Conservation (phyloP, 345 rosid species). For the Brassica carinata region DNA sequence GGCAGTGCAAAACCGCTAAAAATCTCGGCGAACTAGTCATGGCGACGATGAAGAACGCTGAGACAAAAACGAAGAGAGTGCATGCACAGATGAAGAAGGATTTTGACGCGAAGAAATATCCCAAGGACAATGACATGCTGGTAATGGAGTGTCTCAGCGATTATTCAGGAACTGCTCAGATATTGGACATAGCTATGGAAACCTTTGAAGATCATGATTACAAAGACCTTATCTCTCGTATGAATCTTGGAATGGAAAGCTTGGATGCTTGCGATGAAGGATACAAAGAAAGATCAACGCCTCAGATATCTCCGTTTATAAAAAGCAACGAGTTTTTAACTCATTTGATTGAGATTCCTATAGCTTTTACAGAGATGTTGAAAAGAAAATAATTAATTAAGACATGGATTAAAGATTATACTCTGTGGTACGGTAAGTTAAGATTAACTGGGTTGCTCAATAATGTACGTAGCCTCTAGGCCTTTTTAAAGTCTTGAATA, state of each 20-base stretch:
- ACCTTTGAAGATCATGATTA: neutral
- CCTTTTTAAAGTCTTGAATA: neutral
- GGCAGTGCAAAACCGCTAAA: neutral
- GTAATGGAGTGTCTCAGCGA: neutral
- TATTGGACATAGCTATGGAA: neutral
- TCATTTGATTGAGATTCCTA: neutral
- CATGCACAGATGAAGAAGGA: neutral
- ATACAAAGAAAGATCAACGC: neutral
- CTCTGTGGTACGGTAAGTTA: constrained; percentile 1
- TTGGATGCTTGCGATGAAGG: neutral
- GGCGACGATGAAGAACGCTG: neutral
- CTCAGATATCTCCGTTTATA: neutral
- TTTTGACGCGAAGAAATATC: neutral
- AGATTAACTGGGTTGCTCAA: constrained; percentile 20
- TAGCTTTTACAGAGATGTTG: constrained; percentile 23
- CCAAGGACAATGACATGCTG: neutral
- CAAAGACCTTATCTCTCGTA: neutral
- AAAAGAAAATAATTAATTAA: neutral
- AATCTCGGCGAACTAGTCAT: neutral
- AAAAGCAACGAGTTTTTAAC: neutral
- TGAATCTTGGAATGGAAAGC: neutral
- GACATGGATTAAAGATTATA: neutral
- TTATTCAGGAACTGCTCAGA: neutral
- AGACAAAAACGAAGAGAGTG: neutral
- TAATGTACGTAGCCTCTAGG: constrained; percentile 11